Percentiles rank a stretch among this genome's conserved stretches.
Conservation (phyloP, 83 land plant species). For the Picea abies region DNA sequence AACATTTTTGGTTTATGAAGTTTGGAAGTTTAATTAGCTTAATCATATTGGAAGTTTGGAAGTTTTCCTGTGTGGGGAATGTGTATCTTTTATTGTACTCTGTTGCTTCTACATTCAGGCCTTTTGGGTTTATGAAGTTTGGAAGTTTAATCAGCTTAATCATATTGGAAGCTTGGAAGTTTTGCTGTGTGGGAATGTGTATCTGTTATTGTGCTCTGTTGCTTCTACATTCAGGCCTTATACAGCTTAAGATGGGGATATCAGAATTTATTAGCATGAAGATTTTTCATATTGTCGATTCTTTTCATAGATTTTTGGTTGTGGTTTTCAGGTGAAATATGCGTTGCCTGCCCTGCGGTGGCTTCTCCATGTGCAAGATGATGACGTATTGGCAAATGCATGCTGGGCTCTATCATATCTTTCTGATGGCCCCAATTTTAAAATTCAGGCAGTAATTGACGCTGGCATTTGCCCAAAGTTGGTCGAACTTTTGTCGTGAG, state of each 20-base stretch:
- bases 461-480: background rate
- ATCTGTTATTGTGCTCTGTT: no score
- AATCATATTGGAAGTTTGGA: background rate
- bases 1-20: no score
- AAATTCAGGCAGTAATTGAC: conserved; percentile 16
- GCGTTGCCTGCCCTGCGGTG: background rate
- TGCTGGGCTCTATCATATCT: conserved; percentile 23
- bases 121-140: no score
- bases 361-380: background rate
- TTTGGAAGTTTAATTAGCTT: no score
- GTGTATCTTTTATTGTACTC: no score
- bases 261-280: no score
- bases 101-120: no score
- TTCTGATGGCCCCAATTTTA: conserved; percentile 14
- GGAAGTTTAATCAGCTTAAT: no score
- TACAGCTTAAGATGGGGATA: no score
- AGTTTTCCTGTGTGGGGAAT: no score
- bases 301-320: background rate
- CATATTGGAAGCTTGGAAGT: background rate
- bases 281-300: background rate
- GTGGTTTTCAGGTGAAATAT: conserved; percentile 5
- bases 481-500: conserved; percentile 1
- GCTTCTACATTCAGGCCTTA: no score
- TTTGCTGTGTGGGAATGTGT: no score
- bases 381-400: conserved; percentile 17